Conservation (phyloP, 768 basidiomycete species). For the Auricularia sp. region DNA sequence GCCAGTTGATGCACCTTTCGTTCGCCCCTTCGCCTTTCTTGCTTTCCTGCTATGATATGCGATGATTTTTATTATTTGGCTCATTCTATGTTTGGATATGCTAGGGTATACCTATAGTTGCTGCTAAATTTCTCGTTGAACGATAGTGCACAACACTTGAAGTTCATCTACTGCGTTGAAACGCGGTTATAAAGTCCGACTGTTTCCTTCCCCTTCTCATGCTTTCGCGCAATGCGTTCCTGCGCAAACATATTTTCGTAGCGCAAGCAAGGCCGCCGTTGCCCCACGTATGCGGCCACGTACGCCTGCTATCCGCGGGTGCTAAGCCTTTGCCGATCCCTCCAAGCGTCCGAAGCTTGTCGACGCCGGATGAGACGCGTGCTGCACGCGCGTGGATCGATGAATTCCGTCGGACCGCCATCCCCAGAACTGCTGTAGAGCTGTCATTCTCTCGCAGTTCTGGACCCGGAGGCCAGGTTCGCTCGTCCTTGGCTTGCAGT, state of each 20-base stretch:
- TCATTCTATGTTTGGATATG: no score
- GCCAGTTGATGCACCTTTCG: background rate
- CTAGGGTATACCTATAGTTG: no score
- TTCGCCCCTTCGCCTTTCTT: background rate
- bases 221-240: no score
- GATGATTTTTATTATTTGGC: no score
- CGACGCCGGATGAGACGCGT: slow-evolving; percentile 31
- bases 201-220: no score
- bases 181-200: no score
- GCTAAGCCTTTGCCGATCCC: background rate
- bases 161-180: no score
- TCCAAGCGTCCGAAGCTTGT: slow-evolving; percentile 10
- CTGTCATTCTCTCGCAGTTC: slow-evolving; percentile 68
- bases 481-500: slow-evolving; percentile 8
- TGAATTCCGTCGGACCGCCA: slow-evolving; percentile 32
- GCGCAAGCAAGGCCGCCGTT: no score
- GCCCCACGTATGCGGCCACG: background rate
- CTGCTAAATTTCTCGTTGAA: no score
- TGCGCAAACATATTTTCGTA: no score
- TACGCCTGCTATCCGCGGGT: background rate
- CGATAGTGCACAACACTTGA: no score
- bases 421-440: slow-evolving; percentile 47
- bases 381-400: slow-evolving; percentile 47
- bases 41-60: no score
- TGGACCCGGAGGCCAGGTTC: slow-evolving; percentile 76